Conservation (phyloP, 148 eudicot genomes). For the Fagopyrum tataricum region DNA sequence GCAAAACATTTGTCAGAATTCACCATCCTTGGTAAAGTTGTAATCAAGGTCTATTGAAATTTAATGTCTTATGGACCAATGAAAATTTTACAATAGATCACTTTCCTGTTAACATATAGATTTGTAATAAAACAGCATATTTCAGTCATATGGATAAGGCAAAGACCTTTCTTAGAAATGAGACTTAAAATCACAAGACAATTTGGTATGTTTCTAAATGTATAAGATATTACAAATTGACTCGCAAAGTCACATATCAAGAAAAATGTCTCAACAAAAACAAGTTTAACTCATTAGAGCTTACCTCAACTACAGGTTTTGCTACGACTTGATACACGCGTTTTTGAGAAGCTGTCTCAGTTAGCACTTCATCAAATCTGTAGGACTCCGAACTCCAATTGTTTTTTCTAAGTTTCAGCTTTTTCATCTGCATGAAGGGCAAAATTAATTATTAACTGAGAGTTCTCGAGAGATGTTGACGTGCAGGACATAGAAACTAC, state of each 20-base stretch:
- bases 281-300: not conserved
- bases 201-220: not conserved
- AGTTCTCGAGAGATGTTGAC: not conserved
- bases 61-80: not conserved
- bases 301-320: constrained; percentile 91
- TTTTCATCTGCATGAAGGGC: constrained; percentile 60
- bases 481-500: not conserved
- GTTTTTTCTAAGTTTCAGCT: constrained; percentile 78
- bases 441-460: too few relatives aligned
- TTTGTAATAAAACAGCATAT: not conserved
- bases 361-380: constrained; percentile 90
- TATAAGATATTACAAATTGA: not conserved
- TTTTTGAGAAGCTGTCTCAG: constrained; percentile 92
- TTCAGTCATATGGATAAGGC: not conserved
- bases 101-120: not conserved
- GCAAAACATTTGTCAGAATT: constrained; percentile 19
- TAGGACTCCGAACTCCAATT: constrained; percentile 93
- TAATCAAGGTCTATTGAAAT: not conserved
- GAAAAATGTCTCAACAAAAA: not conserved
- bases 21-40: not conserved
- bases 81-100: not conserved
- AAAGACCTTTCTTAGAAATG: not conserved
- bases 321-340: constrained; percentile 96
- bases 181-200: not conserved
- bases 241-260: not conserved